Base-by-base conservation (phyloP, 495 filamentous ascomycete species). In the Penicillium chermesinum region DNA sequence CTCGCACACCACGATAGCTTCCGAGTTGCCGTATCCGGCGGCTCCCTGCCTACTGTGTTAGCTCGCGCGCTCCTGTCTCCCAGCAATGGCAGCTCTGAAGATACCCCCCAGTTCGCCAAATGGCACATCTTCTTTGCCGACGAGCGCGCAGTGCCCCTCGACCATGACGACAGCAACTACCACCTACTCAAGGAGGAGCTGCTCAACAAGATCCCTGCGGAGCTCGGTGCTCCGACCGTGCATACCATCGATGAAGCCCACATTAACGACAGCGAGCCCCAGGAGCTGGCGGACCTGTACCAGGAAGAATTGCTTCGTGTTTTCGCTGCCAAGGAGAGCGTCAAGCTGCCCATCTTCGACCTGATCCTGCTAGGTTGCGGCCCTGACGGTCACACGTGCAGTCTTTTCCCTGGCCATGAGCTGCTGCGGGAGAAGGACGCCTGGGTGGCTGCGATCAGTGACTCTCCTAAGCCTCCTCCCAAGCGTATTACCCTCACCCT, bases 41-140 rank as follows among this genome's bases (percentile, higher is more conserved):
- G 93, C 39, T 97, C 94, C 12, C 82, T 98, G 6, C 93, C 93
- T 17, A 80, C 84, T 46, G 87, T 85, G 19, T 87, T 98, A 17
- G 89, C 89, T 15, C 77, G 78, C 51, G 87, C 89, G 2, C 82
- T 98, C 8, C 80, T 97, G 3, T 65, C 82, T 1, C 67, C 74
- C 0, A 67, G 80, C 14, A 71, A 77, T 48, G 80, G 76, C 30
- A 63, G 64, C 27, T 64, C 71, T 9, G 82, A 84, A 19, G 83
- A 88, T 49, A 73, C 69, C 7, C 67, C 89, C 46, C 73, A 83
- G 54, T 96, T 91, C 75, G 73, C 75, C 61, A 89, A 87, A 61
- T 98, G 93, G 93, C 86, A 97, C 56, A 86, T 98, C 62, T 98
- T 96, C 79, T 97, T 96, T 70, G 91, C 91, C 53, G 93, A 98